phyloP scores from a whole-genome alignment of 306 rosid genomes.

The Corylus americana region DNA sequence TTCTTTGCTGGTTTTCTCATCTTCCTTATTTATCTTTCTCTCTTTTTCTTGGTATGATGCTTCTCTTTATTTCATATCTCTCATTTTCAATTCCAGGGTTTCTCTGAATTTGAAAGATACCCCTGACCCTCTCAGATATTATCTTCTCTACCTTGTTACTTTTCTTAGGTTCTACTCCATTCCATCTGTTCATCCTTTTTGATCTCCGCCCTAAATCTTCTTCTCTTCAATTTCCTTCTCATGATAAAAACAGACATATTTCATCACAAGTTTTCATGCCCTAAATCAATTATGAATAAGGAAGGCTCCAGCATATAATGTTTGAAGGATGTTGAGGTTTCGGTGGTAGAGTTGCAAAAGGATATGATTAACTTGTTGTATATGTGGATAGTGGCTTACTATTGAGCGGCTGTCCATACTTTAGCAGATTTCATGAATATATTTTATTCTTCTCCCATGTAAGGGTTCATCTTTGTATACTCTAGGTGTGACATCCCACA shows the following conservation, averaged over 20 bases:
- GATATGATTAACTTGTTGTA: too few relatives aligned
- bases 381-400: too few relatives aligned
- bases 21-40: neutral
- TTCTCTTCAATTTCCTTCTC: neutral
- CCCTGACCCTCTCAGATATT: neutral
- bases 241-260: neutral
- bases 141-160: neutral
- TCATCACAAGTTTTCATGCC: neutral
- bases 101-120: neutral
- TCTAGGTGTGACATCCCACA: too few relatives aligned
- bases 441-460: too few relatives aligned
- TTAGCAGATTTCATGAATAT: too few relatives aligned
- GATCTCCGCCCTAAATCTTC: neutral
- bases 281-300: conserved; percentile 8
- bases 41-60: neutral
- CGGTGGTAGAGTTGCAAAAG: too few relatives aligned
- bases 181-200: neutral
- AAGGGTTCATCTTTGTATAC: too few relatives aligned
- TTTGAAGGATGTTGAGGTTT: neutral
- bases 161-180: neutral
- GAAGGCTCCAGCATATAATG: neutral
- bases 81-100: neutral
- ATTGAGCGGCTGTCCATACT: too few relatives aligned
- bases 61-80: neutral
- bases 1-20: neutral